Percentiles rank a stretch among this genome's conserved stretches.
Conservation (phyloP, 805 yeast genomes). For the Saccharomycopsis microspora region DNA sequence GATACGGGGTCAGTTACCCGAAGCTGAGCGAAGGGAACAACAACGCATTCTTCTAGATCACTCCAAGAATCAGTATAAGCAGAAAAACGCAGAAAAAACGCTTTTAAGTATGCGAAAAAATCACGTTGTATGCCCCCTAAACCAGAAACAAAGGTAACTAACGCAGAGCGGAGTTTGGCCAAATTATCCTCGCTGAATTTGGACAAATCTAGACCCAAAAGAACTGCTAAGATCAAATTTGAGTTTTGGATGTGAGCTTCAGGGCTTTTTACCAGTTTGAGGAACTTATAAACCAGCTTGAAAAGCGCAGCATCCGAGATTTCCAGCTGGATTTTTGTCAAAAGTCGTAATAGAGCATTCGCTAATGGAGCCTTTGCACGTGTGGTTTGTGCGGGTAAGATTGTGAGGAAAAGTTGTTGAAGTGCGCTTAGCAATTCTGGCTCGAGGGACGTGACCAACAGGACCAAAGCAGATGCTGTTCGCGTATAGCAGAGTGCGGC, state of each 20-base stretch:
- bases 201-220: conserved; percentile 5
- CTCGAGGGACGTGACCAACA: not conserved
- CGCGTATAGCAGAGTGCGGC: conserved; percentile 5
- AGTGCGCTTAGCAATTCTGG: not conserved
- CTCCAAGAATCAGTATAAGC: too few relatives aligned
- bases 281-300: conserved; percentile 9
- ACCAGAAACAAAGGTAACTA: not conserved
- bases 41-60: too few relatives aligned
- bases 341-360: too few relatives aligned
- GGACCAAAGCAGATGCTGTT: not conserved
- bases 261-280: conserved; percentile 4
- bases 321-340: too few relatives aligned
- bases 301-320: not conserved
- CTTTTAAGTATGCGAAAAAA: too few relatives aligned
- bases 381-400: too few relatives aligned
- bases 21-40: too few relatives aligned
- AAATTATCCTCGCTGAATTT: conserved; percentile 4
- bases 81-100: too few relatives aligned
- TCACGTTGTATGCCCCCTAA: too few relatives aligned
- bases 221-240: not conserved
- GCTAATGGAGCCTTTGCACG: too few relatives aligned
- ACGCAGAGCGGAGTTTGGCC: conserved; percentile 7
- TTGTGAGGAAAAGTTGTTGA: not conserved
- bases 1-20: too few relatives aligned
- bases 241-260: not conserved